A percentile compares a stretch with the other conserved stretches of the same genome.
Conservation (phyloP, 805 yeast species). For the Peterozyma xylosa region DNA sequence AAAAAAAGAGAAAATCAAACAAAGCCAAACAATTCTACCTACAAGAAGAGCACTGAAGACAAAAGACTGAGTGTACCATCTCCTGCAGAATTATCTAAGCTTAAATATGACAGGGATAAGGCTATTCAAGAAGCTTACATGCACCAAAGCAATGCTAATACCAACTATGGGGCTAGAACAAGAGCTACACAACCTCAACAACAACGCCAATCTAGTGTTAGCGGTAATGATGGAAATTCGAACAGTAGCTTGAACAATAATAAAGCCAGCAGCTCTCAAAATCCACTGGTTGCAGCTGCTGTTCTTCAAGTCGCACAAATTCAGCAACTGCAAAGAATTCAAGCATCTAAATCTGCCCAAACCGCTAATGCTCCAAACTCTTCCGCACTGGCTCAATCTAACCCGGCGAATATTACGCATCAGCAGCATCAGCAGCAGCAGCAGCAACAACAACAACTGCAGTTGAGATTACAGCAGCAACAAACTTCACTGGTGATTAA, state of each 20-base stretch:
- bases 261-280: not conserved
- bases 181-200: conserved; percentile 11
- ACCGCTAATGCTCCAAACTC: no score
- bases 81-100: conserved; percentile 75
- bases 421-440: not conserved
- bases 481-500: not conserved
- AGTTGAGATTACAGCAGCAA: conserved; percentile 6
- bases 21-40: conserved; percentile 39
- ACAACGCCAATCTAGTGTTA: conserved; percentile 6
- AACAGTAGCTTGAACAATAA: not conserved
- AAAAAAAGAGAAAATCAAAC: conserved; percentile 78
- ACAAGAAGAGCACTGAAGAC: conserved; percentile 30
- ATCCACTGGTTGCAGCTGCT: conserved; percentile 11
- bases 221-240: not conserved
- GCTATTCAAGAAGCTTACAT: conserved; percentile 71
- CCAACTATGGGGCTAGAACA: conserved; percentile 4
- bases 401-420: no score
- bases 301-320: conserved; percentile 4
- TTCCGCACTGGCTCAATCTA: no score
- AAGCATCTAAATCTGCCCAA: not conserved
- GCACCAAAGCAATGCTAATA: conserved; percentile 12
- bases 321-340: conserved; percentile 8
- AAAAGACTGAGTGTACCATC: conserved; percentile 53
- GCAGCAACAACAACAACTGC: conserved; percentile 7
- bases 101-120: conserved; percentile 82